Base-by-base conservation (phyloP, 306 rosid species). In the Hippophae tibetana region DNA sequence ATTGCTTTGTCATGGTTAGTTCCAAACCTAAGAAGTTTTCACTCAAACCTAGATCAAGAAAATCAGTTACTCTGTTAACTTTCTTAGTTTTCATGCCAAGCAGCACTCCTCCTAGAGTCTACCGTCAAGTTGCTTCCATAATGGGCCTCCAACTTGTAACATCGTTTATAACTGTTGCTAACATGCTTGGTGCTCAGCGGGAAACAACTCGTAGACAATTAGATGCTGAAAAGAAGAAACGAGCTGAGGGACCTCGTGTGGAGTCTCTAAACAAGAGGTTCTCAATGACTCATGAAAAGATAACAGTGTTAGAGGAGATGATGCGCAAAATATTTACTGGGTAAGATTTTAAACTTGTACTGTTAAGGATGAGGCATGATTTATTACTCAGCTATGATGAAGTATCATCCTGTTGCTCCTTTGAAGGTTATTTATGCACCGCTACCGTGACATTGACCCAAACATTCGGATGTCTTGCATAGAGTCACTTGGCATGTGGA, bases 51-150 rank as follows among this genome's bases (percentile, higher is more conserved):
- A 58, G 46, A 42, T 47, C 42, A 48, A 58, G 38, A 13, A 62
- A 41, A 10, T 64, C 54, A 68, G 78, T 76, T 47, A 69, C 57
- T 47, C 10, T 63, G 9, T 50, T 43, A 62, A 47, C 10, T 58
- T 50, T 45, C 42, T 55, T 68, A 56, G 14, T 66, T 51, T 66
- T 65, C 70, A 67, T 65, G 56, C 64, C 63, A 65, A 53, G 58
- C 79, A 92, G 98, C 80, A 92, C 98, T 76, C 98, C 96, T 69
- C 98, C 98, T 62, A 83, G 98, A 79, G 83, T 87, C 74, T 92
- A 85, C 72, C 98, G 98, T 46, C 98, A 85, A 80, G 85, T 82
- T 69, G 98, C 98, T 65, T 70, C 98, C 6, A 44, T 83, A 80
- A 80, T 85, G 86, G 98, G 98, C 43, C 98, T 92, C 72, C 89